Evolutionary conservation across 106 monocot species (phyloP), one percentile per base, ranked within the genome.

Genomic region (Ottelia alismoides): DNA sequence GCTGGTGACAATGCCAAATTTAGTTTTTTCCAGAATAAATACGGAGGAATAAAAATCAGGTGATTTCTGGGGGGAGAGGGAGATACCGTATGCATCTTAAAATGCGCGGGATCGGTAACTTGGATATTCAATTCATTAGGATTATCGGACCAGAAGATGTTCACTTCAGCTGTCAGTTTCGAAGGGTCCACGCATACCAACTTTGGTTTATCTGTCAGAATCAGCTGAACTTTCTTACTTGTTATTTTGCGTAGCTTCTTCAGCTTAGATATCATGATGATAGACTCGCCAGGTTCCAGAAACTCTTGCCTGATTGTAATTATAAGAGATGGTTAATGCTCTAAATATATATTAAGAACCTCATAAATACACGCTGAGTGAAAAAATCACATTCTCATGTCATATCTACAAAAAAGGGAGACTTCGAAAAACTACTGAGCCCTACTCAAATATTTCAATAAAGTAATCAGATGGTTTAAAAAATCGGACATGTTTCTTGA

Each of bases 181-280:
- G 71, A 70, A 46, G 82, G 74, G 56, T 90, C 75, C 3, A 99
- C 67, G 47, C 57, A 79, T 48, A 86, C 77, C 51, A 99, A 56
- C 58, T 80, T 90, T 17, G 82, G 81, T 59, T 76, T 98, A 67
- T 90, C 74, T 14, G 98, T 98, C 44, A 98, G 79, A 44, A 98
- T 85, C 32, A 98, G 74, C 50, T 90, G 82, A 22, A 99, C 90
- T 72, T 99, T 99, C 73, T 90, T 99, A 67, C 67, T 83, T 54
- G 76, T 77, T 52, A 99, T 56, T 53, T 72, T 85, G 22, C 68
- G 67, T 22, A 90, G 19, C 70, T 86, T 99, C 80, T 90, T 99
- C 62, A 99, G 28, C 60, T 72, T 83, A 30, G 90, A 86, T 22
- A 68, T 78, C 79, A 99, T 83, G 11, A 99, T 50, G 47, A 99